Base-by-base conservation (phyloP, 345 rosid genomes). In the Aegle marmelos region DNA sequence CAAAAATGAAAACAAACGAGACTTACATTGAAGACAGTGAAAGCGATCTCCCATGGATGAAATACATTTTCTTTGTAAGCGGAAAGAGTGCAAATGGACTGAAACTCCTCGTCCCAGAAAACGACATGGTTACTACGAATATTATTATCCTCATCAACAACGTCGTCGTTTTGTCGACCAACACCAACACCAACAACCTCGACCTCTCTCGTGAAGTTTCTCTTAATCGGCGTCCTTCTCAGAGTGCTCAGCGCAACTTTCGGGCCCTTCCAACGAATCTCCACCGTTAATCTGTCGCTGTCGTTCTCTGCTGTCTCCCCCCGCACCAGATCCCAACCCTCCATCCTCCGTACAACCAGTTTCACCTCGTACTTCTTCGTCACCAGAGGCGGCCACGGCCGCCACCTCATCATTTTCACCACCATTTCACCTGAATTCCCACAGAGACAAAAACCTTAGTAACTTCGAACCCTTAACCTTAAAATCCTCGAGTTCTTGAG, bases 391-490 rank as follows among this genome's bases (percentile, higher is more conserved):
- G 97, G 97, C 95, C 97, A 90, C 25, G 97, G 98, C 76, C 98
- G 89, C 97, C 99, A 92, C 85, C 89, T 89, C 95, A 96, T 96
- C 99, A 94, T 96, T 92, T 92, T 94, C 80, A 88, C 99, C 86
- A 91, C 98, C 98, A 91, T 91, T 86, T 75, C 71, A 45, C 67
- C 77, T 72, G 8, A 17, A 53, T 58, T 24, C 56, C n/a, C 33
- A 39, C 14, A 53, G 59, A 36, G 4, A 34, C 62, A 56, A 33
- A 45, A 68, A 41, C 76, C 76, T 68, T 34, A 74, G 73, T 72
- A 24, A 33, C 45, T n/a, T 25, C 56, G 13, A 76, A 33, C 50
- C 31, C 57, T 48, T 67, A 28, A 79, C 63, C 67, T 65, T 72
- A 30, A 80, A 57, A 36, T 67, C 53, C 31, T 7, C 61, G 2